Conservation (phyloP, 176 grass and related monocot genomes). For the Rhynchospora breviuscula region DNA sequence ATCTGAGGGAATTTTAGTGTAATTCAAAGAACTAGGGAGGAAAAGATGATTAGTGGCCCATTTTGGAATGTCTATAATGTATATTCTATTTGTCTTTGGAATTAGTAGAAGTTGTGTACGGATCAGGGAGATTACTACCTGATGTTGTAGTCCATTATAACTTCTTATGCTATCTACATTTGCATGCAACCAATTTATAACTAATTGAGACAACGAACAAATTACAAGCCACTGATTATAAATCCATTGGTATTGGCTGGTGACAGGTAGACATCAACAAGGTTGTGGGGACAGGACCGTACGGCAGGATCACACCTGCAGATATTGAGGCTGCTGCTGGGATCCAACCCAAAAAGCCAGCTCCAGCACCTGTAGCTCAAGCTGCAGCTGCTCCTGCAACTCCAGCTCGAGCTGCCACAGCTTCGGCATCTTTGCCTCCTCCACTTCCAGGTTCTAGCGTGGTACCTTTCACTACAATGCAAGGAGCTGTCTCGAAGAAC, state of each 20-base stretch:
- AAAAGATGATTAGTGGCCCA: not conserved
- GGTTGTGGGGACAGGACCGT: conserved; percentile 44
- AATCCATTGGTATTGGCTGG: not conserved
- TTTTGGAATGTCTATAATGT: not conserved
- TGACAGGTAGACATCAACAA: conserved; percentile 40
- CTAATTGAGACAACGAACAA: not conserved
- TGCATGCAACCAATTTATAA: not conserved
- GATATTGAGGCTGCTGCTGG: conserved; percentile 70
- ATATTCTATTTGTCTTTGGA: not conserved
- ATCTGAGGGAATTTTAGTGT: not conserved
- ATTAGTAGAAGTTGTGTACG: not conserved
- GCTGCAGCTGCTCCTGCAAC: conserved; percentile 25
- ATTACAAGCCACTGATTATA: not conserved
- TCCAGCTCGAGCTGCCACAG: not conserved
- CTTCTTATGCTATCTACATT: not conserved
- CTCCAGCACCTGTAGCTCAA: conserved; percentile 16
- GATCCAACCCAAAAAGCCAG: conserved; percentile 42
- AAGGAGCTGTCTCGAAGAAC: conserved; percentile 76
- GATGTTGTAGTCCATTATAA: not conserved
- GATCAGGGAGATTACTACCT: not conserved
- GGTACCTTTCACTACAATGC: conserved; percentile 82
- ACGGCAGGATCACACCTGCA: conserved; percentile 56
- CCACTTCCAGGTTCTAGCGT: conserved; percentile 43
- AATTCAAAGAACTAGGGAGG: not conserved
- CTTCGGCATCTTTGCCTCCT: conserved; percentile 29